These are phyloP conservation scores for Syncephalastrum monosporum DNA, from an alignment of 371 early-diverging fungal species.

Conservation along the genomic window DNA sequence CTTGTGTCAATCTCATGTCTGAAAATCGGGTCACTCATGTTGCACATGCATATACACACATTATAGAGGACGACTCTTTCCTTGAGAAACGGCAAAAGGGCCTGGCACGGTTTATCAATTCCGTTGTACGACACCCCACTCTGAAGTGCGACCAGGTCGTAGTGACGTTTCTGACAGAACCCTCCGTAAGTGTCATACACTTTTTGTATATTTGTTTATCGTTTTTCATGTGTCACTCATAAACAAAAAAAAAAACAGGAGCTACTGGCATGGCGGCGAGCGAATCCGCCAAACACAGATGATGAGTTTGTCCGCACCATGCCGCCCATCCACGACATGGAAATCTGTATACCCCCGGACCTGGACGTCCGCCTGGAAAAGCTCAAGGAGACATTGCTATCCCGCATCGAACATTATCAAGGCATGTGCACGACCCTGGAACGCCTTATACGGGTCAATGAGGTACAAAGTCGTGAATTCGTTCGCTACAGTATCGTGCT, in stretches of 20 bases:
- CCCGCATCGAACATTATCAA: constrained; percentile 55
- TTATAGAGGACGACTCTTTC: constrained; percentile 64
- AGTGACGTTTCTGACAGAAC: constrained; percentile 62
- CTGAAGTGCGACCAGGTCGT: constrained; percentile 65
- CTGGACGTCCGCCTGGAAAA: constrained; percentile 33
- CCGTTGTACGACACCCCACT: constrained; percentile 72
- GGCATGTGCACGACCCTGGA: constrained; percentile 56
- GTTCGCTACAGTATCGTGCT: constrained; percentile 46
- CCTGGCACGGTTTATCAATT: constrained; percentile 68
- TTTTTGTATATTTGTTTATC: not conserved
- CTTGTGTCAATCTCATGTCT: constrained; percentile 9
- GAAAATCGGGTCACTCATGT: not conserved
- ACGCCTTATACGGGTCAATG: constrained; percentile 48
- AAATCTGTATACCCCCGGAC: constrained; percentile 37
- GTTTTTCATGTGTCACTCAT: not conserved
- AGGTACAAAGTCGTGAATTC: constrained; percentile 50
- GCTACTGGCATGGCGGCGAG: constrained; percentile 29
- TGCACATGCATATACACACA: not conserved
- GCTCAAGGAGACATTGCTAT: constrained; percentile 24
- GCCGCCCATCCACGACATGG: constrained; percentile 12
- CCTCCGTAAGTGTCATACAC: constrained; percentile 46
- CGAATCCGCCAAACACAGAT: constrained; percentile 23
- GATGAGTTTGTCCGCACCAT: constrained; percentile 33
- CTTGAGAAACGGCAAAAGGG: constrained; percentile 69
- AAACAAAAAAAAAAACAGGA: constrained; percentile 15